Conservation (phyloP, 2,329 filamentous ascomycete genomes). For the Plenodomus biglobosus region DNA sequence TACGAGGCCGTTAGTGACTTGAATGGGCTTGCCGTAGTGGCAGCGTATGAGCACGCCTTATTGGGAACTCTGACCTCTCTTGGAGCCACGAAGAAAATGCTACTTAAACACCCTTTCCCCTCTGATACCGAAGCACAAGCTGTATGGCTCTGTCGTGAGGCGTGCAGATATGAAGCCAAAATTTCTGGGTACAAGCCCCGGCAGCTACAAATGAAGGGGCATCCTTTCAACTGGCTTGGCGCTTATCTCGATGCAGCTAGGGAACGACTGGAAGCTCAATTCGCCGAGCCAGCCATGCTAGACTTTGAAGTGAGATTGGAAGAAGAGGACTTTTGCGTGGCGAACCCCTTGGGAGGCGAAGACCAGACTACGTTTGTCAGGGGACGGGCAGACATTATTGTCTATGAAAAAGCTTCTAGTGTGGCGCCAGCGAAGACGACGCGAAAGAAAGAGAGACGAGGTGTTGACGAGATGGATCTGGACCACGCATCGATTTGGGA, state of each 20-base stretch:
- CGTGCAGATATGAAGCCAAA: not conserved
- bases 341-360: not conserved
- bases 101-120: not conserved
- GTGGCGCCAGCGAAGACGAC: not conserved
- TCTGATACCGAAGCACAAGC: not conserved
- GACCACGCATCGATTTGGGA: not conserved
- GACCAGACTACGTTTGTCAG: not conserved
- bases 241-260: not conserved
- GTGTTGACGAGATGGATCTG: not conserved
- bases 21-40: not conserved
- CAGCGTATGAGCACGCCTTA: not conserved
- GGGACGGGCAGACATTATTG: not conserved
- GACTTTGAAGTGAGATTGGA: not conserved
- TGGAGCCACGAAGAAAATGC: not conserved
- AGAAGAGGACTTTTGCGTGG: not conserved
- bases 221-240: not conserved
- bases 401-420: not conserved
- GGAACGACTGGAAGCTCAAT: not conserved
- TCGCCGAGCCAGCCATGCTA: not conserved
- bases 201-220: not conserved
- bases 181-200: not conserved
- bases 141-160: not conserved
- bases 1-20: not conserved
- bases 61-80: not conserved
- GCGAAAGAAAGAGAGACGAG: not conserved